Evolutionary conservation across 441 rosid species (phyloP).

Genomic region (Euphorbia celastroides): DNA sequence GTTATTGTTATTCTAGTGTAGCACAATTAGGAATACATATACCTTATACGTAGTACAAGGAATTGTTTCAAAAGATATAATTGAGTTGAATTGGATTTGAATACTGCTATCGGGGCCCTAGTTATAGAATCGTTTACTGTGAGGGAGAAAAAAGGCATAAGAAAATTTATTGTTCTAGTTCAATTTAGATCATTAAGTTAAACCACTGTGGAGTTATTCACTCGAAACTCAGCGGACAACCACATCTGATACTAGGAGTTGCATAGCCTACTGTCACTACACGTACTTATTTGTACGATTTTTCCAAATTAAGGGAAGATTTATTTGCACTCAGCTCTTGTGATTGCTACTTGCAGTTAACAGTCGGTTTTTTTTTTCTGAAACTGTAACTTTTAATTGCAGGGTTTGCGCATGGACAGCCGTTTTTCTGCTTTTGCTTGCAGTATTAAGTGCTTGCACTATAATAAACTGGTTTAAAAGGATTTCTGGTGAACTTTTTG

Average conservation of each 20-base stretch:
- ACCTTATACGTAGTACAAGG: no score
- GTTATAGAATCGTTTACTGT: no score
- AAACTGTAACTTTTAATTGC: not conserved
- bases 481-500: conserved; percentile 54
- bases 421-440: conserved; percentile 38
- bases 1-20: no score
- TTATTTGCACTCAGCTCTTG: no score
- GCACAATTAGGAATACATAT: no score
- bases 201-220: conserved; percentile 58
- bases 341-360: no score
- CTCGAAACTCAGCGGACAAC: conserved; percentile 54
- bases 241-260: conserved; percentile 50
- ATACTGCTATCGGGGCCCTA: no score
- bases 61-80: no score
- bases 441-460: conserved; percentile 39
- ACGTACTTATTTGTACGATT: conserved; percentile 51
- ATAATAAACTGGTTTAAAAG: conserved; percentile 50
- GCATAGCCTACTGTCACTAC: conserved; percentile 59
- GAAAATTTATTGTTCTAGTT: no score
- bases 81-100: no score
- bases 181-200: no score
- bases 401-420: conserved; percentile 75
- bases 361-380: not conserved
- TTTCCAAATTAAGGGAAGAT: conserved; percentile 36
- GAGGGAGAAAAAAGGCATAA: no score